phyloP scores from a whole-genome alignment of 2,329 filamentous ascomycete genomes.

The Fusarium compactum region DNA sequence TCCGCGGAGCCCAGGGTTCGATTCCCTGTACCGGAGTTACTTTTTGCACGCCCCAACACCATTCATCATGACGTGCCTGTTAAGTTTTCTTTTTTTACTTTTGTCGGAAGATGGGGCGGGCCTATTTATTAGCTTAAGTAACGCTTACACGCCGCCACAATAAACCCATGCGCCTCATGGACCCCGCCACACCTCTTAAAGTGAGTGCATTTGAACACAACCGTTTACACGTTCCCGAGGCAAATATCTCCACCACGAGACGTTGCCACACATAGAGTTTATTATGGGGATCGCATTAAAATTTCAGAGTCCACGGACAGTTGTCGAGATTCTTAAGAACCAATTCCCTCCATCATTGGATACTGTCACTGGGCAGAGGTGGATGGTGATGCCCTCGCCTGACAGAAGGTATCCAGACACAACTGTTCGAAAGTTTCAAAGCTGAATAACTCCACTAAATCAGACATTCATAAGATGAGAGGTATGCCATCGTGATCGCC shows the following conservation, averaged over 20 bases:
- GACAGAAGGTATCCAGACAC: no score
- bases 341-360: no score
- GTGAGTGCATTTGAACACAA: background rate
- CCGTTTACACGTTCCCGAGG: background rate
- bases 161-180: background rate
- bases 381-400: no score
- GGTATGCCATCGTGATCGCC: background rate
- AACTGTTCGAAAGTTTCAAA: background rate
- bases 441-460: fast-evolving
- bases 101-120: background rate
- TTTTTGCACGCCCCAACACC: background rate
- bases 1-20: slow-evolving; percentile 35
- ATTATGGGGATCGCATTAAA: no score
- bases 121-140: no score
- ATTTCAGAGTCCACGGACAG: no score
- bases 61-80: no score
- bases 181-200: background rate
- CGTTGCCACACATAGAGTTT: no score
- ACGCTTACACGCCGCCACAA: background rate
- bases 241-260: no score
- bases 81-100: background rate
- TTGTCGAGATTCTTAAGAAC: no score
- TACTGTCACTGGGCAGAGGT: no score
- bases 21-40: slow-evolving; percentile 30
- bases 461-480: background rate